Evolutionary conservation across 2,329 filamentous ascomycete species (phyloP).

Genomic region (Alternaria metachromatica): DNA sequence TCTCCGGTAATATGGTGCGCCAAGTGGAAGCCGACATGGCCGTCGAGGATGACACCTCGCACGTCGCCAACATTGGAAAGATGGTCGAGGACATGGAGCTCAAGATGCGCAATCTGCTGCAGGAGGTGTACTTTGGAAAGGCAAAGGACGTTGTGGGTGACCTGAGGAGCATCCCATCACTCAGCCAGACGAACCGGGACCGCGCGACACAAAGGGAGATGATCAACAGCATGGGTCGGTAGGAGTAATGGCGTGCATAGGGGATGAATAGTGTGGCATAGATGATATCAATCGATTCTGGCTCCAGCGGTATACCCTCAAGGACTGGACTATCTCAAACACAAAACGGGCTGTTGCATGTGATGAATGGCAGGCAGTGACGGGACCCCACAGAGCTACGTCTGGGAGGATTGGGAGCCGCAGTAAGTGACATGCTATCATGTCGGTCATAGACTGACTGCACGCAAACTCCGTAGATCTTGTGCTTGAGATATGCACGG

Average conservation of each 20-base stretch:
- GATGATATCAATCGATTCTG: conserved; percentile 7
- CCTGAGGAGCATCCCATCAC: conserved; percentile 80
- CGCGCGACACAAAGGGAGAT: conserved; percentile 87
- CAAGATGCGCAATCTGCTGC: conserved; percentile 97
- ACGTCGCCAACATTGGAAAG: conserved; percentile 90
- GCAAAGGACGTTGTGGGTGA: conserved; percentile 98
- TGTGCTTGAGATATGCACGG: background rate
- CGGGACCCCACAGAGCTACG: background rate
- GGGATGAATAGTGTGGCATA: background rate
- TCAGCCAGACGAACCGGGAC: conserved; percentile 85
- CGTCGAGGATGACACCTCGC: conserved; percentile 87
- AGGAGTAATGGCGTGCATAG: conserved; percentile 1
- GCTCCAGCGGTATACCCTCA: conserved; percentile 1
- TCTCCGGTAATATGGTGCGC: conserved; percentile 96
- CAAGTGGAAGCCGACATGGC: conserved; percentile 92
- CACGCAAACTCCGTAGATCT: background rate
- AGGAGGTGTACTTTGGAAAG: conserved; percentile 99
- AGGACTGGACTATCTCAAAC: background rate
- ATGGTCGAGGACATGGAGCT: conserved; percentile 99
- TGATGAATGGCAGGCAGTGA: background rate
- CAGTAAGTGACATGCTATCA: background rate
- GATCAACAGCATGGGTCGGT: conserved; percentile 65
- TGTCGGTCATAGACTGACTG: background rate
- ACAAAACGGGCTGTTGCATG: background rate
- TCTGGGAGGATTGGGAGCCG: rapidly evolving